Conservation (phyloP, 2,329 filamentous ascomycete genomes). For the Aquanectria penicillioides region DNA sequence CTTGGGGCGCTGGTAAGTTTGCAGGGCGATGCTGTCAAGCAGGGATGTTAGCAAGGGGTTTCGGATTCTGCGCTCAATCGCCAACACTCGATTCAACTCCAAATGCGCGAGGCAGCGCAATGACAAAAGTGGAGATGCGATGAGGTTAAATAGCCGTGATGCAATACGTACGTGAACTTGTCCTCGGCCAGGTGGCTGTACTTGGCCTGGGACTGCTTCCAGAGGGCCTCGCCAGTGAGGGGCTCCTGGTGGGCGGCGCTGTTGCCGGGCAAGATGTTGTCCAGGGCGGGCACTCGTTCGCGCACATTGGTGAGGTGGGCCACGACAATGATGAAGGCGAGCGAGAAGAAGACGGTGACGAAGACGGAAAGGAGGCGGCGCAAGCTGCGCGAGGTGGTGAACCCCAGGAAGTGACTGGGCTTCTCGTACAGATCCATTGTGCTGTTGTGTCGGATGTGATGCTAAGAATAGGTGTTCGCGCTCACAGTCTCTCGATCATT, state of each 20-base stretch:
- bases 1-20: slow-evolving; percentile 49
- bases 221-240: slow-evolving; percentile 28
- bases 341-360: slow-evolving; percentile 18
- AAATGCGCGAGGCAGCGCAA: neutral
- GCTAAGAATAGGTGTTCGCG: neutral
- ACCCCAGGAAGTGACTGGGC: slow-evolving; percentile 15
- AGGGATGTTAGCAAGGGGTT: neutral
- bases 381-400: slow-evolving; percentile 35
- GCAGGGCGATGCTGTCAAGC: slow-evolving; percentile 47
- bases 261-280: slow-evolving; percentile 26
- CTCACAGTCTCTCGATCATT: no score
- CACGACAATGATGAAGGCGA: slow-evolving; percentile 28
- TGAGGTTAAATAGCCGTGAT: no score
- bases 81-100: no score
- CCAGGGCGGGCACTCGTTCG: slow-evolving; percentile 25
- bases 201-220: slow-evolving; percentile 37
- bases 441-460: neutral
- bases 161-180: slow-evolving; percentile 45
- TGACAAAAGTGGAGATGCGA: no score
- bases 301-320: slow-evolving; percentile 31
- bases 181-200: slow-evolving; percentile 40
- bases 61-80: no score
- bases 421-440: slow-evolving; percentile 5
- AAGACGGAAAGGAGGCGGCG: slow-evolving; percentile 22
- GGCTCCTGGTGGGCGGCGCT: slow-evolving; percentile 27